Base-by-base conservation (phyloP, 768 basidiomycete species). In the Baorangia bicolor region DNA sequence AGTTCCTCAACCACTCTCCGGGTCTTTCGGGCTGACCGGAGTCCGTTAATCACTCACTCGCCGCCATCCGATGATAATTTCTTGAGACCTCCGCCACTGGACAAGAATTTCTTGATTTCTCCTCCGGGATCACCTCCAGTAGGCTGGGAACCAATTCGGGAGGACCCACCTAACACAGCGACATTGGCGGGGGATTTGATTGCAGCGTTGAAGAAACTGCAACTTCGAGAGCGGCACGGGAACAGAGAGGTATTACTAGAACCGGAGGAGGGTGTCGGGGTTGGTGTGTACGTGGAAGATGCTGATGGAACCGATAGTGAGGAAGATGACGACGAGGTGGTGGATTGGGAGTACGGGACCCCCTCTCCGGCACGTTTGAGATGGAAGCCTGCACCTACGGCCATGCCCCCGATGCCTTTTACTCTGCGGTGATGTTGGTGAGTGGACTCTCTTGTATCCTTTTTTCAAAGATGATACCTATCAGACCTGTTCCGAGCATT, bases 91-190 rank as follows among this genome's bases (percentile, higher is more conserved):
- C 96, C 96, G 0, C 74, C 80, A 0, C 62, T 86, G 37, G 90
- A 94, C 63, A 93, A 93, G 74, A 98, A 98, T 74, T 98, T 98
- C 74, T 81, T 99, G 44, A 95, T 99, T 59, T 98, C 97, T 0
- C 97, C 97, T 0, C 97, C 97, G 4, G 97, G 97, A 5, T 97
- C 94, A 0, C 97, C 97, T 0, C 97, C 97, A 0, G 86, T 95
- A 1, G 97, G 95, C 3, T 99, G 97, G 97, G 94, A 97, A 67
- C 93, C 82, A 23, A 82, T 94, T 53, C 77, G 77, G 47, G 96
- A 98, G 72, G 94, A 95, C 9, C 92, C 93, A 18, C 96, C 96
- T 0, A 98, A 98, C 66, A 69, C 76, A 3, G 74, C 81, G 3
- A 88, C 94, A 5, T 81, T 97, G 25, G 96, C 96, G 0, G 85